Conservation (phyloP, 2,329 filamentous ascomycete genomes). For the Xylariaceae sp. region DNA sequence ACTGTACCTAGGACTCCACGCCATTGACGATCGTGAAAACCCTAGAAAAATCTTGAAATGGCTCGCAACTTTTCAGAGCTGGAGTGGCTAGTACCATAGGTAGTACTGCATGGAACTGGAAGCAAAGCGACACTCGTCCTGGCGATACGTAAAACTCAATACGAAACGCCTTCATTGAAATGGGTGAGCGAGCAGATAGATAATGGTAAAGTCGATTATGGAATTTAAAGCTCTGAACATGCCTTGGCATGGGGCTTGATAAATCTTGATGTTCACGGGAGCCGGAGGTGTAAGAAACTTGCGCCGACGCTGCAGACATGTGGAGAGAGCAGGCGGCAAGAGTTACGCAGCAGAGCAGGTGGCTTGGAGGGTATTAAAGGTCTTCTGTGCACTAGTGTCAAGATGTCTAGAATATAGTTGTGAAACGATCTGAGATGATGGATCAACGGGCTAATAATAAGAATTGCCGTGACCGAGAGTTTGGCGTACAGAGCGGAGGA, state of each 20-base stretch:
- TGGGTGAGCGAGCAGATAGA: no score
- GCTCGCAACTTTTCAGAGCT: no score
- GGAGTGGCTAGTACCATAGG: no score
- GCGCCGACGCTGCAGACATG: background rate
- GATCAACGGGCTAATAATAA: background rate
- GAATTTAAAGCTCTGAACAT: background rate
- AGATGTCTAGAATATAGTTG: no score
- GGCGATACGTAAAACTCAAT: no score
- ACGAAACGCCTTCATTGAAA: no score
- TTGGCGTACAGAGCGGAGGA: background rate
- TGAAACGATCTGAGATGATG: constrained; percentile 4
- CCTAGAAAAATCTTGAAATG: no score
- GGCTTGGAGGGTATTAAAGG: constrained; percentile 3
- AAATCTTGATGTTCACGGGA: constrained; percentile 17
- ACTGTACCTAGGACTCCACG: background rate
- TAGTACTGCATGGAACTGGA: no score
- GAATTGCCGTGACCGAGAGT: background rate
- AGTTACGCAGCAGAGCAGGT: constrained; percentile 5
- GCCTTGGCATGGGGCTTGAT: background rate
- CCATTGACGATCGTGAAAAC: no score
- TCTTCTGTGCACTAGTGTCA: no score
- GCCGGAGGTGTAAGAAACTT: background rate
- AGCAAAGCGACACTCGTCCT: no score
- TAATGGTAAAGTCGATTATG: background rate
- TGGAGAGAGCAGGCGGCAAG: background rate